Conservation (phyloP, 2,329 filamentous ascomycete species). For the Hypoxylon sp. region DNA sequence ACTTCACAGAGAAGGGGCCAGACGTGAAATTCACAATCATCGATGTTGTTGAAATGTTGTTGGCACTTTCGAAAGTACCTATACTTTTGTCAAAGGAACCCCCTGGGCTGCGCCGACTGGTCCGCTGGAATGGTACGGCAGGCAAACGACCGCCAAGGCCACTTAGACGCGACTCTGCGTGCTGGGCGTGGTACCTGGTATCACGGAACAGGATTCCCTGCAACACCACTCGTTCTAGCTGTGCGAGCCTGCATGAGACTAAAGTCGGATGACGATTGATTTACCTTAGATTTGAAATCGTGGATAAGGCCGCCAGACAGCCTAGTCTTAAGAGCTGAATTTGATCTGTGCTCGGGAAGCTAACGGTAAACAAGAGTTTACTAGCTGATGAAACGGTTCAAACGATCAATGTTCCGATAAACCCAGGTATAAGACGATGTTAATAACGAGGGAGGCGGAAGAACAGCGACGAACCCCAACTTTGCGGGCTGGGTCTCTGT, state of each 20-base stretch:
- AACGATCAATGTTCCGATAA: constrained; percentile 1
- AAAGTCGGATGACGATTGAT: constrained; percentile 41
- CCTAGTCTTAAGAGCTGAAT: constrained; percentile 17
- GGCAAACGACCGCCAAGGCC: constrained; percentile 34
- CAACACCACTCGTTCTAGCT: constrained; percentile 32
- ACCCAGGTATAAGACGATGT: constrained; percentile 2
- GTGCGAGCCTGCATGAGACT: constrained; percentile 40
- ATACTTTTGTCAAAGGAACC: constrained; percentile 26
- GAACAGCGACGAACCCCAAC: constrained; percentile 39
- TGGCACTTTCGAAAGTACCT: constrained; percentile 24
- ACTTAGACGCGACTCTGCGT: constrained; percentile 30
- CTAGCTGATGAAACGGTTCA: constrained; percentile 5
- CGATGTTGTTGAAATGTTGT: neutral
- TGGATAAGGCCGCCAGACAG: constrained; percentile 17
- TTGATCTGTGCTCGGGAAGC: constrained; percentile 16
- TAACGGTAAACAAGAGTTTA: constrained; percentile 13
- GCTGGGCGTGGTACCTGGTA: constrained; percentile 25
- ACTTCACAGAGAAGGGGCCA: constrained; percentile 9
- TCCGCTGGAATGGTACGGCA: constrained; percentile 39
- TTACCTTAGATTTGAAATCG: constrained; percentile 22
- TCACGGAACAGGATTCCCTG: constrained; percentile 39
- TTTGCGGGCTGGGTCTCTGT: constrained; percentile 46
- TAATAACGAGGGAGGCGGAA: constrained; percentile 15
- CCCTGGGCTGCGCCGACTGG: constrained; percentile 21
- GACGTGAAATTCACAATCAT: neutral